These are phyloP conservation scores for Cystobasidium sp. DNA, from an alignment of 1,284 basidiomycete genomes.

Conservation along the genomic window DNA sequence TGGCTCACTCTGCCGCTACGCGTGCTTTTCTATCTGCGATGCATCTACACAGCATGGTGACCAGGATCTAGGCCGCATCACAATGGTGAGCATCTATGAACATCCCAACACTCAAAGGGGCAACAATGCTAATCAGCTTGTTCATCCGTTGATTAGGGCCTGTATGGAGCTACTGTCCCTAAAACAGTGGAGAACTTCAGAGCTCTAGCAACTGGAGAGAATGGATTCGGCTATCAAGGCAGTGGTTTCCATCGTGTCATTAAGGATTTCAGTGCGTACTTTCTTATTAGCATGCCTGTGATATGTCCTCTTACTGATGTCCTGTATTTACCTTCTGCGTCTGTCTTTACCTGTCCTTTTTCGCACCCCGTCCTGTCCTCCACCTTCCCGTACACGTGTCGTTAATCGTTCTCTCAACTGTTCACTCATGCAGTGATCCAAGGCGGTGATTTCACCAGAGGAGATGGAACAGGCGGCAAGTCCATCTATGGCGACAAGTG, in stretches of 20 bases:
- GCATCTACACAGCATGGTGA: conserved; percentile 62
- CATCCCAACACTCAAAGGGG: conserved; percentile 62
- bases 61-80: conserved; percentile 72
- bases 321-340: background rate
- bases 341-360: background rate
- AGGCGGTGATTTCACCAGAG: conserved; percentile 69
- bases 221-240: conserved; percentile 78
- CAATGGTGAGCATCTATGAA: conserved; percentile 44
- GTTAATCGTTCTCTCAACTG: no score
- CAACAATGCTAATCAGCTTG: conserved; percentile 47
- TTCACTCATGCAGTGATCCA: conserved; percentile 46
- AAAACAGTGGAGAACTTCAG: conserved; percentile 75
- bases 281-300: background rate
- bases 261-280: conserved; percentile 66
- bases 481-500: conserved; percentile 56
- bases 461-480: conserved; percentile 57
- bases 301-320: background rate
- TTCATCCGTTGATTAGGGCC: conserved; percentile 63
- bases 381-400: background rate
- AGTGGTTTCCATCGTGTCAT: conserved; percentile 65
- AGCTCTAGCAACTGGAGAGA: conserved; percentile 71
- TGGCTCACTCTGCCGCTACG: background rate
- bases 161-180: conserved; percentile 85
- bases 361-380: background rate
- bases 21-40: background rate